Base-by-base conservation (phyloP, 768 basidiomycete genomes). In the Mycena indigotica region DNA sequence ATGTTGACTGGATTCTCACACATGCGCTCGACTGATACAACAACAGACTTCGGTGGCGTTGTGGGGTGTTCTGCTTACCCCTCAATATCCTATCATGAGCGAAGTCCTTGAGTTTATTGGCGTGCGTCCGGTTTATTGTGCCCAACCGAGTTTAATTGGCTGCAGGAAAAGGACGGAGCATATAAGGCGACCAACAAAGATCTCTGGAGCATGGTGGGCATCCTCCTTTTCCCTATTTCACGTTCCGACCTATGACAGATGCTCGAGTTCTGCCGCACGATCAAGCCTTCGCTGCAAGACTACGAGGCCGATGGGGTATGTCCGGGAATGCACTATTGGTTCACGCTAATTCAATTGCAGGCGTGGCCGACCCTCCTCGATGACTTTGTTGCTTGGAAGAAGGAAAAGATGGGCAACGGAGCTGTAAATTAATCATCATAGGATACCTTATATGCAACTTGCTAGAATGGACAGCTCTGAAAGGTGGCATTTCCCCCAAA, bases 101-200 rank as follows among this genome's bases (percentile, higher is more conserved):
- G 84, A 88, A 39, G 74, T 94, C 28, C 71, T 86, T 40, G 77
- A 79, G 40, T 94, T 86, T 67, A 84, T 94, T 56, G 75, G 67
- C 45, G 92, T 91, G 60, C 6, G 79, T 71, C 3, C 21, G 16
- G n/a, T 26, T 32, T 46, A 16, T 21, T 48, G 46, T 32, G 13
- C 21, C 21, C 28, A 24, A 38, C 39, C 39, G 44, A 32, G 54
- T 50, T 54, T 52, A 55, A 78, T 73, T 73, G n/a, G 17, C 39
- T 53, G 29, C 52, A 80, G 75, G 76, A 81, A 61, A 77, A 83
- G 5, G 6, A 5, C 58, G 82, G 80, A 5, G 79, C 75, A 3
- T 91, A 90, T 72, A 92, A 87, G 66, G 88, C 86, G 0, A 84
- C 86, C 15, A 93, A 91, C 70, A 90, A 90, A 66, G 92, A 95